A percentile compares a stretch with the other conserved stretches of the same genome.
Evolutionary conservation across 2,329 filamentous ascomycete genomes (phyloP).

Genomic region (Penicillium sp.): DNA sequence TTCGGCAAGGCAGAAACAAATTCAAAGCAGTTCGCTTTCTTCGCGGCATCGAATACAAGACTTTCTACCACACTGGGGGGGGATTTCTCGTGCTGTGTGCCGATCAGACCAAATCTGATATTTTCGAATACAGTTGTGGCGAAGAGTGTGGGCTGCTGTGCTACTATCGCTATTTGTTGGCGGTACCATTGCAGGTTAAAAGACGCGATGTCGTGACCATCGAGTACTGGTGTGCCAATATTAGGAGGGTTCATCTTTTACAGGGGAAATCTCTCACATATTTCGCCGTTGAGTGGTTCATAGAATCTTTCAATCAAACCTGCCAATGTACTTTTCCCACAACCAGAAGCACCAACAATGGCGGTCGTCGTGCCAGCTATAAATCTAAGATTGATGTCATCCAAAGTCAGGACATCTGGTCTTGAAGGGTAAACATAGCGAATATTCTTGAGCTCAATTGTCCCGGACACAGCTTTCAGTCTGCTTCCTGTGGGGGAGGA

Average conservation of each 20-base stretch:
- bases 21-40: neutral
- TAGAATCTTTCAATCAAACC: neutral
- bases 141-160: neutral
- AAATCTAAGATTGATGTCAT: neutral
- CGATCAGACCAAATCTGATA: neutral
- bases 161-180: neutral
- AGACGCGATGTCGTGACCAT: neutral
- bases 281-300: neutral
- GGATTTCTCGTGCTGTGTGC: neutral
- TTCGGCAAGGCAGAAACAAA: neutral
- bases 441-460: neutral
- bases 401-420: neutral
- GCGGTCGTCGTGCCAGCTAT: constrained; percentile 6
- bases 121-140: neutral
- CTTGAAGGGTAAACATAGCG: constrained; percentile 7
- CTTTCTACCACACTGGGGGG: neutral
- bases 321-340: neutral
- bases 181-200: neutral
- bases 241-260: no score
- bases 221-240: no score
- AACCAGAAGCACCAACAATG: neutral
- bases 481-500: neutral
- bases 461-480: neutral
- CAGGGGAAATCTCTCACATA: no score
- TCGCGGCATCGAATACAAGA: neutral